phyloP scores from a whole-genome alignment of 1,284 basidiomycete species.

The Rhodotorula sp. region DNA sequence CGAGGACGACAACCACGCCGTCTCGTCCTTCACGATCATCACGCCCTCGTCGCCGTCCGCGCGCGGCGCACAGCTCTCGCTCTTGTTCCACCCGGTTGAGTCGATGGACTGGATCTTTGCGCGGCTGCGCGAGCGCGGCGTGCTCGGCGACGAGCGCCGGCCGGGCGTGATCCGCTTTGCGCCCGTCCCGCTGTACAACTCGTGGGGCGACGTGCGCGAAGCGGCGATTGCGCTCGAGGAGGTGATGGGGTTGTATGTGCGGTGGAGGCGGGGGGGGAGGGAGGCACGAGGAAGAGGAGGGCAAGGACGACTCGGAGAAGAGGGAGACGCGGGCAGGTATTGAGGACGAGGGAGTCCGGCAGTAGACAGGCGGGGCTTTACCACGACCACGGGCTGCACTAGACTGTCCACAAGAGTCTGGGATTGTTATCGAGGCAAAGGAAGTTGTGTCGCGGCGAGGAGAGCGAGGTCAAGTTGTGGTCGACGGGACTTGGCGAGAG shows the following conservation, averaged over 20 bases:
- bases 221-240: conserved; percentile 19
- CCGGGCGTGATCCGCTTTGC: conserved; percentile 87
- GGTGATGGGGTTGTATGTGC: background rate
- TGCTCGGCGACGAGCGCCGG: conserved; percentile 83
- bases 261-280: background rate
- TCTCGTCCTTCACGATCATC: conserved; percentile 71
- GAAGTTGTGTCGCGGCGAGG: too few species aligned
- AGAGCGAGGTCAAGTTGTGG: too few species aligned
- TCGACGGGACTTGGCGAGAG: too few species aligned
- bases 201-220: conserved; percentile 50
- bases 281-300: background rate
- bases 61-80: conserved; percentile 81
- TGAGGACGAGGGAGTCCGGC: conserved; percentile 1
- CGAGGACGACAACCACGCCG: too few species aligned
- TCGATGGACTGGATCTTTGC: conserved; percentile 71
- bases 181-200: conserved; percentile 81
- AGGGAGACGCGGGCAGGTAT: background rate
- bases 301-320: background rate
- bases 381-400: background rate
- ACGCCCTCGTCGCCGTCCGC: conserved; percentile 68
- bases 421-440: too few species aligned
- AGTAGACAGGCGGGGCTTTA: background rate
- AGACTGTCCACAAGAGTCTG: too few species aligned
- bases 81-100: conserved; percentile 67
- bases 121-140: conserved; percentile 65